These are phyloP conservation scores for Clarireedia paspali DNA, from an alignment of 2,329 filamentous ascomycete genomes.

Conservation along the genomic window DNA sequence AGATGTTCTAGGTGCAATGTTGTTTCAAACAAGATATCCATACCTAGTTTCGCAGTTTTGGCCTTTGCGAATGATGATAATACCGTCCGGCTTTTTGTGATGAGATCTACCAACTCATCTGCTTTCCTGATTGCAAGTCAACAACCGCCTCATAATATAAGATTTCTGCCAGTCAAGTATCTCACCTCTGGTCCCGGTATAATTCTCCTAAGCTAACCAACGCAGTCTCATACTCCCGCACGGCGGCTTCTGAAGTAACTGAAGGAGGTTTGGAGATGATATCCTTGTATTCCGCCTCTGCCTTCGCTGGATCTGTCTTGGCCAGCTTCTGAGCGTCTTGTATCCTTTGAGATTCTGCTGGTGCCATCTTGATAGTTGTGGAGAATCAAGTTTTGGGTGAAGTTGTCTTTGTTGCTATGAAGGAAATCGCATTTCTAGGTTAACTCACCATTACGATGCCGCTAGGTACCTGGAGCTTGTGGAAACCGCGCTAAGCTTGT, in stretches of 20 bases:
- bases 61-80: constrained; percentile 97
- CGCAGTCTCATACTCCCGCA: constrained; percentile 86
- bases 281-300: constrained; percentile 81
- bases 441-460: constrained; percentile 9
- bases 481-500: constrained; percentile 17
- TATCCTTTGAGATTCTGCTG: constrained; percentile 58
- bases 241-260: constrained; percentile 72
- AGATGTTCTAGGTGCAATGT: background rate
- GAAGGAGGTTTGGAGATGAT: constrained; percentile 81
- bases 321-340: constrained; percentile 81
- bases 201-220: constrained; percentile 85
- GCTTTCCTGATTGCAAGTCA: constrained; percentile 51
- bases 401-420: constrained; percentile 14
- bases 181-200: constrained; percentile 80
- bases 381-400: constrained; percentile 9
- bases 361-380: constrained; percentile 40
- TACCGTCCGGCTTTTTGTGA: constrained; percentile 82
- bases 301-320: constrained; percentile 74
- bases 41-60: constrained; percentile 97
- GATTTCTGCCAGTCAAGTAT: background rate
- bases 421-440: constrained; percentile 14
- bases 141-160: constrained; percentile 12
- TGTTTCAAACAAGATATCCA: constrained; percentile 24
- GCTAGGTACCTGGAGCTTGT: constrained; percentile 15
- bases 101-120: constrained; percentile 79